Evolutionary conservation across 2,329 filamentous ascomycete genomes (phyloP), one percentile per base, ranked within the genome.

Genomic region (Fonsecaea erecta): DNA sequence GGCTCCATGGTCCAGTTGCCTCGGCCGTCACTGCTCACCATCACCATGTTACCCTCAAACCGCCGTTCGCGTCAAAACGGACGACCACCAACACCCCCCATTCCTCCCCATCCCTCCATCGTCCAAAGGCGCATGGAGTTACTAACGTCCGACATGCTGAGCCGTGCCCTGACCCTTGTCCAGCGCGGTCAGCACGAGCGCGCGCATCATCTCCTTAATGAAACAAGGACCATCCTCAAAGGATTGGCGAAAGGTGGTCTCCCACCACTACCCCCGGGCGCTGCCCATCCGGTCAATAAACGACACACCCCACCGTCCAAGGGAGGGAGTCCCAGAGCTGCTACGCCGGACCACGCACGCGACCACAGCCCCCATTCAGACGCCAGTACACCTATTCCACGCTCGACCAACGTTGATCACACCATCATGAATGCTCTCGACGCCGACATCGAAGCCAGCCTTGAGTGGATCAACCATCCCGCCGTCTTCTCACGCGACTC

Each of bases 391-490:
- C 70, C 70, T 28, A 70, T 72, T 48, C 60, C 79, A 77, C 56
- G 73, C 35, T 53, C 68, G n/a, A 63, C 68, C 6, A 91, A 92
- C n/a, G 94, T 99, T 62, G 95, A 99, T 74, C 80, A 86, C 5
- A 84, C 83, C 37, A 95, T 91, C 0, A 94, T 98, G 73, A 83
- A 87, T 26, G 93, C 95, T 1, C 86, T 99, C 18, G 95, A 99
- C 76, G 87, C 91, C 0, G 95, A 99, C 77, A 85, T 99, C 35
- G 92, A 97, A 76, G 87, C 91, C 35, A 92, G 91, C 57, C 82
- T 99, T 16, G 95, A 99, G 78, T 99, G 95, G 95, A 98, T 99
- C 77, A 93, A 90, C 75, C 95, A 99, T 74, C 95, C 95, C 1
- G 93, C 93, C 1, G 92, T 98, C 1, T 99, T 99, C 75, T 90